Percentiles rank a stretch among this genome's conserved stretches.
Conservation (phyloP, 2,329 filamentous ascomycete genomes). For the Zymoseptoria pseudotritici region DNA sequence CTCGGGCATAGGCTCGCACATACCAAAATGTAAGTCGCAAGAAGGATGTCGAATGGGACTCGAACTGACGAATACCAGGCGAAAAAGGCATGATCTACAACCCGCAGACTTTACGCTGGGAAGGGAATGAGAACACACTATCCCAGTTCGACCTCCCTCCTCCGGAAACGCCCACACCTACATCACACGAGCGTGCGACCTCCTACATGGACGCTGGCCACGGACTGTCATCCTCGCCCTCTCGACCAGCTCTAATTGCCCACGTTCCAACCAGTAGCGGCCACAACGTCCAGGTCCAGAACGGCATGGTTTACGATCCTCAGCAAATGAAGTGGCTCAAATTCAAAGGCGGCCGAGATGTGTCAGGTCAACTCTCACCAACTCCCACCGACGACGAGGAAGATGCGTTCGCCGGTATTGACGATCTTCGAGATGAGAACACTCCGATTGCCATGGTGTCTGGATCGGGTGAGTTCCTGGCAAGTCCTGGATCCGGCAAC, state of each 20-base stretch:
- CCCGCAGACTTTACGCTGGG: constrained; percentile 77
- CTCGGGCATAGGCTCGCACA: constrained; percentile 69
- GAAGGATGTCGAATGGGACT: not conserved
- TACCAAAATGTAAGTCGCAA: constrained; percentile 64
- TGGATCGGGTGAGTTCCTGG: constrained; percentile 18
- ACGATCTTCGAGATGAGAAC: constrained; percentile 69
- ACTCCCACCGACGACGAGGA: constrained; percentile 75
- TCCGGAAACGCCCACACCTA: constrained; percentile 30
- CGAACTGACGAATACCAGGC: constrained; percentile 41
- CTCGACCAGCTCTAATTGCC: constrained; percentile 73
- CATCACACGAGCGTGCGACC: constrained; percentile 21
- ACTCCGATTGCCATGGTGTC: constrained; percentile 13
- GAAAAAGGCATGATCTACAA: constrained; percentile 97
- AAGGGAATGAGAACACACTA: constrained; percentile 87
- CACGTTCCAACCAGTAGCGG: constrained; percentile 63
- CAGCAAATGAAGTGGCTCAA: constrained; percentile 98
- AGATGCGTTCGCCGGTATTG: constrained; percentile 90
- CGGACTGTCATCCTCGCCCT: constrained; percentile 34
- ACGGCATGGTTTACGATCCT: constrained; percentile 98
- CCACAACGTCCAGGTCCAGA: constrained; percentile 85
- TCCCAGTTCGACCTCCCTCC: constrained; percentile 61
- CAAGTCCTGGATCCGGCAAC: constrained; percentile 22
- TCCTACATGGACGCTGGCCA: constrained; percentile 30
- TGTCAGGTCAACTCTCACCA: constrained; percentile 32
- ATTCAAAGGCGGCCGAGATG: constrained; percentile 31